Evolutionary conservation across 1,139 yeast species (phyloP), one percentile per base, ranked within the genome.

Genomic region (Sugiyamaella xylanicola): DNA sequence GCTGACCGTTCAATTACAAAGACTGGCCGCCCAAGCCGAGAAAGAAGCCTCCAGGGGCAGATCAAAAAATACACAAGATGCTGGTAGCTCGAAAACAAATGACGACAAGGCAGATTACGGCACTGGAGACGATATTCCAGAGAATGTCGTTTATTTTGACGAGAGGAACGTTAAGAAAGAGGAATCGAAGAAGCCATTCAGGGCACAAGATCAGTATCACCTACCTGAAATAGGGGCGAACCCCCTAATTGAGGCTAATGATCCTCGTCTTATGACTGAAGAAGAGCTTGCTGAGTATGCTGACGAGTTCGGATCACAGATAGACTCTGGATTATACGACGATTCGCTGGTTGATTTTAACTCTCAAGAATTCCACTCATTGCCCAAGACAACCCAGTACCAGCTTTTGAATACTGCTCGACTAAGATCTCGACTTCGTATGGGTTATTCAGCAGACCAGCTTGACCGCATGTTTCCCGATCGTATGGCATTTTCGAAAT

Each of bases 371-470:
- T 76, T 76, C 52, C 58, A 65, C 29, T 51, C 63, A 9, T 61
- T 76, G 29, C 97, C 99, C 0, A 74, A 86, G 54, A 82, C 92
- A 0, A 86, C 96, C 0, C 97, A 91, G 67, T 95, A 93, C 67
- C 90, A 90, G 81, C 82, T 91, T 1, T 73, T 95, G 22, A 89
- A 93, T 9, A 90, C 90, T 56, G 80, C 95, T 17, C 72, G 99
- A 55, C 74, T 91, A 36, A 80, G 90, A 60, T 92, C 98, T 0
- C 75, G 99, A 56, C 79, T 95, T 68, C 84, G 99, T 74, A 86
- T 95, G 96, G 99, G 99, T 0, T 90, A 87, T 67, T 79, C 92
- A 0, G 89, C 90, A 58, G 93, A 88, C 15, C 97, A 95, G 66
- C 74, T 95, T 27, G 88, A 89, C 61, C 75, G 80, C 2, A 74